Base-by-base conservation (phyloP, 768 basidiomycete genomes). In the Kwoniella europaea region DNA sequence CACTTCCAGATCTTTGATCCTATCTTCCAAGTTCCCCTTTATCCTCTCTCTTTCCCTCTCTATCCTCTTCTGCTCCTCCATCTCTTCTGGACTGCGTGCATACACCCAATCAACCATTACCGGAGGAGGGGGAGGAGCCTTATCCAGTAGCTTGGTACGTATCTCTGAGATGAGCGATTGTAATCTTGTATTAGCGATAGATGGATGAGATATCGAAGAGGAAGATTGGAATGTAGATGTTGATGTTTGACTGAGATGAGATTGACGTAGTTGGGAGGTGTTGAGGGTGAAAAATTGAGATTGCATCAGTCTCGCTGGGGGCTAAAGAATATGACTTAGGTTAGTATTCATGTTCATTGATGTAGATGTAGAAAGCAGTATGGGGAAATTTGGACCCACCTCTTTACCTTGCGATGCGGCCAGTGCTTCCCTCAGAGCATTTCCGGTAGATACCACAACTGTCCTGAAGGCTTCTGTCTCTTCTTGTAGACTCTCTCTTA, bases 381-480 rank as follows among this genome's bases (percentile, higher is more conserved):
- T n/a, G 7, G n/a, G 16, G 22, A 10, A 27, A 15, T 43, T 13
- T 4, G 1, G 3, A 71, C 82, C 18, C 54, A 83, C 82, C 54
- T 78, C 72, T 63, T 72, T 63, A 7, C 76, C 79, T 12, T 65
- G 65, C 2, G 76, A 72, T 3, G 71, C 62, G 1, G 81, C 79
- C 13, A 81, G 44, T 0, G 76, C 71, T 52, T 79, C 78, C 16
- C 74, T 66, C 15, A 83, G 67, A 20, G 72, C 71, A 63, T 81
- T 83, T 0, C 74, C 82, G 10, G 81, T 76, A 6, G 79, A 75
- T 16, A 83, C 74, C 1, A 82, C 74, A 12, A 83, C 82, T 67
- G 81, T 80, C 50, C 82, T 68, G 74, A 83, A 83, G 2, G 82
- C 82, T 54, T 83, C 82, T 15, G 78, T 75, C 67, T 83, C 82